These are phyloP conservation scores for Aspergillus novoparasiticus DNA, from an alignment of 2,329 filamentous ascomycete genomes.

Conservation along the genomic window DNA sequence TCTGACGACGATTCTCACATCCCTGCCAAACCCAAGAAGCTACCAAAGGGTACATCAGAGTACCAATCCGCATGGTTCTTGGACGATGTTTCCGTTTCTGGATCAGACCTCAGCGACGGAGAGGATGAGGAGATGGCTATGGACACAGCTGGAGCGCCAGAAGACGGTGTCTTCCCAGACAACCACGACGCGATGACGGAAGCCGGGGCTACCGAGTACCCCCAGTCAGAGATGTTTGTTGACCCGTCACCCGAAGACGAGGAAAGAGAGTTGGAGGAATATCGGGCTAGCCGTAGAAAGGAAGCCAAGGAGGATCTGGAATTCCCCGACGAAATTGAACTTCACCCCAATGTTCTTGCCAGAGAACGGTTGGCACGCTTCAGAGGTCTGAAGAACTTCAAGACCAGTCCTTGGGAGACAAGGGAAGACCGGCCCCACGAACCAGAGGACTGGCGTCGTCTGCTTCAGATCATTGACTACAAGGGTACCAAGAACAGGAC, in stretches of 20 bases:
- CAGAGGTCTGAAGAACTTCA: constrained; percentile 86
- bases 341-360: constrained; percentile 83
- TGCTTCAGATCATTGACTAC: constrained; percentile 89
- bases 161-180: constrained; percentile 73
- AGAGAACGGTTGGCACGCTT: constrained; percentile 84
- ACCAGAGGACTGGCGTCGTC: constrained; percentile 83
- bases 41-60: constrained; percentile 88
- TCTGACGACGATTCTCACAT: constrained; percentile 75
- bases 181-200: constrained; percentile 66
- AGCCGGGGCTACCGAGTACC: constrained; percentile 81
- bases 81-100: constrained; percentile 77
- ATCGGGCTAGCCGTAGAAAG: constrained; percentile 73
- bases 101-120: constrained; percentile 78
- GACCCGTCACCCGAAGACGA: constrained; percentile 81
- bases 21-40: constrained; percentile 65
- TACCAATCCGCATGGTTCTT: constrained; percentile 97
- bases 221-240: constrained; percentile 89
- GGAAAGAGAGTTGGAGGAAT: constrained; percentile 77
- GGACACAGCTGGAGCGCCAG: constrained; percentile 65
- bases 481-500: constrained; percentile 76
- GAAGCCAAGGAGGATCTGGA: constrained; percentile 90
- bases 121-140: constrained; percentile 57
- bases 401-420: constrained; percentile 84
- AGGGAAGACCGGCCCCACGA: constrained; percentile 84
- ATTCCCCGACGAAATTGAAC: constrained; percentile 95